Base-by-base conservation (phyloP, 441 rosid species). In the Biscutella laevigata region DNA sequence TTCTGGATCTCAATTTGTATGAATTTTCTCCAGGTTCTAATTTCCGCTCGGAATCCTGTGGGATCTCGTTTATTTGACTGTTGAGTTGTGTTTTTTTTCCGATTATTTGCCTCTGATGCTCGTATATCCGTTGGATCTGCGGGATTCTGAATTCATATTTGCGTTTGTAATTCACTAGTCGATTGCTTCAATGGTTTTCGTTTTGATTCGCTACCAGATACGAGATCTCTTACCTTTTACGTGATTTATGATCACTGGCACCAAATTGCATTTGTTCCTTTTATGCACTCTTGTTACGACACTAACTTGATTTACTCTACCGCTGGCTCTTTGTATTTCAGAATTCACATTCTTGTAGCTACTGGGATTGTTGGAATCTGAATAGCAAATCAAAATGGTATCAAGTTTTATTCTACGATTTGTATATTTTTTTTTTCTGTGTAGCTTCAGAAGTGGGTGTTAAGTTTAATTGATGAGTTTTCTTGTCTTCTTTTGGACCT, bases 311-410 rank as follows among this genome's bases (percentile, higher is more conserved):
- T 39, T 33, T 19, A 28, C 47, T 33, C 13, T 12, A 29, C 8
- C 17, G 6, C 51, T 45, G 40, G 35, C 48, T 53, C 24, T 40
- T 66, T 66, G 45, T 40, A 12, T 54, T 47, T 12, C 71, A 67
- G 70, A 58, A n/a, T 59, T 52, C 50, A 30, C 32, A 53, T 46
- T 40, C 41, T 34, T 14, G 16, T 33, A 33, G 35, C 53, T 10
- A 35, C 47, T 12, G 12, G 28, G 49, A 55, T 54, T 26, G 20
- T 67, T 59, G 40, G 28, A 48, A 27, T 45, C 42, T 47, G 53
- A 22, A 45, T 12, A 41, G 51, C 62, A 32, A 37, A 40, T 48
- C 48, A 67, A 54, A 22, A 67, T 67, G 71, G 71, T 67, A 67
- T 34, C 21, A 13, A 19, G 21, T 11, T 39, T 8, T 33, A 7